Base-by-base conservation (phyloP, 2,329 filamentous ascomycete genomes). In the Thielaviopsis musarum region DNA sequence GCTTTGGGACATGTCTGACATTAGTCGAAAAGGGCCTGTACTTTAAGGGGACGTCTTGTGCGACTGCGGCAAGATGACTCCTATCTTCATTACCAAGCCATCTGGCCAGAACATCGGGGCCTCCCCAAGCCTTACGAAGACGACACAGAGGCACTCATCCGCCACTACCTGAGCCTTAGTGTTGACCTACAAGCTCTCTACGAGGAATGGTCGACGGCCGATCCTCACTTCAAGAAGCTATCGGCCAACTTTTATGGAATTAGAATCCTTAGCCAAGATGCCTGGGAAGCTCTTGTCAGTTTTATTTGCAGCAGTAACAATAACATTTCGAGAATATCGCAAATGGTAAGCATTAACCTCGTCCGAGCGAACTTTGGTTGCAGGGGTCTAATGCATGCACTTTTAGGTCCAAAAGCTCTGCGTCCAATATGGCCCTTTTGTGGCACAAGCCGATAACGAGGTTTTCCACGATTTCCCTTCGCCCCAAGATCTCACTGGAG, bases 261-360 rank as follows among this genome's bases (percentile, higher is more conserved):
- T 59, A 84, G 93, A 22, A 96, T 98, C 64, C 74, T 98, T 52
- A 88, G 85, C 66, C 93, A 98, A 73, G 91, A 96, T 74, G 84
- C 91, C 0, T 98, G 94, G 93, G 93, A 98, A 71, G 84, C 93
- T 0, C 76, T 98, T 22, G 76, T 98, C 24, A 85, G 87, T 60
- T 98, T 98, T 71, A 98, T 98, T 64, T 98, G 93, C 77, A 96
- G 91, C 71, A 95, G 90, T 72, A 98, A 98, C 72, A 98, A 98
- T 73, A 96, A 98, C 69, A 98, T 98, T 62, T 80, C 84, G 1
- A 82, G 93, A 48, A 98, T 98, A 69, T 91, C 88, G 5, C 88
- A 94, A 71, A 98, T 98, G 93, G 90, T 87, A 66, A 63, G 67
- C 45, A 19, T 5, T n/a, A 17, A n/a, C 51, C 38, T 24, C 28